Percentiles rank a stretch among this genome's conserved stretches.
These are phyloP conservation scores for Nitzschia sp. DNA, from an alignment of 108 stramenopile genomes.

Conservation along the genomic window DNA sequence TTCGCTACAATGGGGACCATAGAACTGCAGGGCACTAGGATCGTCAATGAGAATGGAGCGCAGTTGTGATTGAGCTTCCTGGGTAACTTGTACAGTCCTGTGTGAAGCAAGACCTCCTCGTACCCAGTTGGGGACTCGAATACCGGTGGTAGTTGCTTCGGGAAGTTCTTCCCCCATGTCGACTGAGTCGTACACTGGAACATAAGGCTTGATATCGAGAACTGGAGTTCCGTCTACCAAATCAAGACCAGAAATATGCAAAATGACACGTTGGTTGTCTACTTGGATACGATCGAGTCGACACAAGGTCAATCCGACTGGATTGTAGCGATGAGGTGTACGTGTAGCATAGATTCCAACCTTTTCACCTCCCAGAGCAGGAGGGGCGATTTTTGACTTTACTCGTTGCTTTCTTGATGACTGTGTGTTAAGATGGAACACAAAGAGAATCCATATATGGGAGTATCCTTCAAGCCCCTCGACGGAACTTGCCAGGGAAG, in stretches of 20 bases:
- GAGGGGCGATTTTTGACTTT: constrained; percentile 84
- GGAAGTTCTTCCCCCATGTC: neutral
- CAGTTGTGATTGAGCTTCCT: constrained; percentile 48
- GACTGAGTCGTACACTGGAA: constrained; percentile 83
- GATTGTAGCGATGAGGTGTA: constrained; percentile 96
- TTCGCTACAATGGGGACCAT: constrained; percentile 56
- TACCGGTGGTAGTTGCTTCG: neutral
- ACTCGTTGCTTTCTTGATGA: constrained; percentile 27
- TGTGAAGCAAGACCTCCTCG: constrained; percentile 59
- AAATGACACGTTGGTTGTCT: constrained; percentile 22
- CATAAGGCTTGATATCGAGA: constrained; percentile 91
- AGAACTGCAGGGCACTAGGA: constrained; percentile 58
- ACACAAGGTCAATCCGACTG: constrained; percentile 90
- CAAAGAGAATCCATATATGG: constrained; percentile 94
- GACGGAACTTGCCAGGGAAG: constrained; percentile 35
- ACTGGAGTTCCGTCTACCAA: constrained; percentile 94
- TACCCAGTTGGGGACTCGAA: constrained; percentile 71
- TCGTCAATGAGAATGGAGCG: constrained; percentile 32
- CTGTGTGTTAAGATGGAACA: constrained; percentile 96
- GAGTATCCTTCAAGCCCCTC: constrained; percentile 75
- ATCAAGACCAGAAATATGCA: constrained; percentile 84
- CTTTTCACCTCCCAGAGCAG: constrained; percentile 80
- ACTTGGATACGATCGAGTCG: constrained; percentile 64
- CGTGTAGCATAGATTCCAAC: constrained; percentile 95
- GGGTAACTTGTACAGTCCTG: constrained; percentile 50